These are phyloP conservation scores for Kingdonia uniflora DNA, from an alignment of 164 flowering plant genomes.

Conservation along the genomic window DNA sequence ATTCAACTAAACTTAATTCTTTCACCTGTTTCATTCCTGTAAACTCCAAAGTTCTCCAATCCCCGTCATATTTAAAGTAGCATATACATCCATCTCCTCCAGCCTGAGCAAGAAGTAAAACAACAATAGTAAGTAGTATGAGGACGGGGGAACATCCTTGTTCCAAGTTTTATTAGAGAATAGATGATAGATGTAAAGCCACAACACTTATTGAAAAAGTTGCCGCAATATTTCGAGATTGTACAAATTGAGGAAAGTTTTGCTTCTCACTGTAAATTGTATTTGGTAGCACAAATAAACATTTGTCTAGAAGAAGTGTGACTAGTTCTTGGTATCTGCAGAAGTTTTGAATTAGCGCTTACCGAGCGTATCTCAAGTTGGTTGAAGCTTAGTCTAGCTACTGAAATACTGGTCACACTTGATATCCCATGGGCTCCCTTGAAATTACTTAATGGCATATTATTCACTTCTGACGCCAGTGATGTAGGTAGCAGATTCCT, in stretches of 20 bases:
- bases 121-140: too few species aligned
- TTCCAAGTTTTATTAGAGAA: too few species aligned
- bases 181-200: too few species aligned
- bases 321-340: too few species aligned
- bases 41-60: slow-evolving; percentile 43
- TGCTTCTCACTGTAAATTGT: too few species aligned
- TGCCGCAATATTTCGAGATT: too few species aligned
- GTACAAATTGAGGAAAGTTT: too few species aligned
- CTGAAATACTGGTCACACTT: slow-evolving; percentile 55
- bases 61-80: slow-evolving; percentile 47
- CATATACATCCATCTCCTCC: slow-evolving; percentile 98
- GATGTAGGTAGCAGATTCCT: slow-evolving; percentile 22
- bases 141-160: too few species aligned
- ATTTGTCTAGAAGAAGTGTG: too few species aligned
- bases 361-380: slow-evolving; percentile 70
- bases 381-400: slow-evolving; percentile 21
- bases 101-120: slow-evolving; percentile 40
- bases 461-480: slow-evolving; percentile 25
- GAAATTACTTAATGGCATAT: slow-evolving; percentile 51
- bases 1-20: slow-evolving; percentile 70
- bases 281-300: too few species aligned
- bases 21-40: slow-evolving; percentile 88
- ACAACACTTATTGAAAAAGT: too few species aligned
- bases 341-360: slow-evolving; percentile 14
- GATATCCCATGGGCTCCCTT: slow-evolving; percentile 99